These are phyloP conservation scores for Starmera stellimalicola DNA, from an alignment of 1,139 yeast species.

Conservation along the genomic window DNA sequence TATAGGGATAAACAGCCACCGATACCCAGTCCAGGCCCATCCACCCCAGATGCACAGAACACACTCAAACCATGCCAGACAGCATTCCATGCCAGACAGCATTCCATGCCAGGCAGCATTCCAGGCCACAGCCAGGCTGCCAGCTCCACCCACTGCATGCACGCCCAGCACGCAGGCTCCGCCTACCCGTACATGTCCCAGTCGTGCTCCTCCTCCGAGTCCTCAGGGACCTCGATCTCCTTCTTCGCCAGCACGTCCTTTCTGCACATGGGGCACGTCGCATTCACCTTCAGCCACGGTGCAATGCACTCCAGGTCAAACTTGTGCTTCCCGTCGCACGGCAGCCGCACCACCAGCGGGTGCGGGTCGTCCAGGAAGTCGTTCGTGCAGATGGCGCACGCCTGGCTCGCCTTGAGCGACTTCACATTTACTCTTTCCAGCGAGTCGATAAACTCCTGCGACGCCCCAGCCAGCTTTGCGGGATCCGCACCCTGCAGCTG, in stretches of 20 bases:
- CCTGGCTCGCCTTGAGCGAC: slow-evolving; percentile 41
- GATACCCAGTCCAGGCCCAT: too few species aligned
- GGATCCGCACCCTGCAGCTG: background rate
- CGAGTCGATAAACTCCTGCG: slow-evolving; percentile 62
- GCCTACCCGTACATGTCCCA: slow-evolving; percentile 69
- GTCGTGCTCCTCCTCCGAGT: slow-evolving; percentile 54
- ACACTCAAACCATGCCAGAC: too few species aligned
- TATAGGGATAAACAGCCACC: too few species aligned
- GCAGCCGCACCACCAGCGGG: slow-evolving; percentile 73
- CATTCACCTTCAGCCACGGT: slow-evolving; percentile 75
- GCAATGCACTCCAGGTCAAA: slow-evolving; percentile 87
- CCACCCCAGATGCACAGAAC: too few species aligned
- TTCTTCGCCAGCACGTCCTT: slow-evolving; percentile 51
- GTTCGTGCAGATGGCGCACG: slow-evolving; percentile 81
- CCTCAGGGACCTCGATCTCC: slow-evolving; percentile 29
- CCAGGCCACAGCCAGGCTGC: too few species aligned
- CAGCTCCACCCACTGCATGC: too few species aligned
- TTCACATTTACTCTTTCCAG: slow-evolving; percentile 59
- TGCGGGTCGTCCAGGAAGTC: slow-evolving; percentile 62
- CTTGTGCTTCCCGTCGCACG: slow-evolving; percentile 58
- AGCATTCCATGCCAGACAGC: too few species aligned
- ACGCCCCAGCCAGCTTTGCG: slow-evolving; percentile 40
- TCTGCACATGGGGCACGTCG: slow-evolving; percentile 86
- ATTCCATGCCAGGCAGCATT: too few species aligned
- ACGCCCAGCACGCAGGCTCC: background rate